phyloP scores from a whole-genome alignment of 805 yeast species.

The Millerago galiae region DNA sequence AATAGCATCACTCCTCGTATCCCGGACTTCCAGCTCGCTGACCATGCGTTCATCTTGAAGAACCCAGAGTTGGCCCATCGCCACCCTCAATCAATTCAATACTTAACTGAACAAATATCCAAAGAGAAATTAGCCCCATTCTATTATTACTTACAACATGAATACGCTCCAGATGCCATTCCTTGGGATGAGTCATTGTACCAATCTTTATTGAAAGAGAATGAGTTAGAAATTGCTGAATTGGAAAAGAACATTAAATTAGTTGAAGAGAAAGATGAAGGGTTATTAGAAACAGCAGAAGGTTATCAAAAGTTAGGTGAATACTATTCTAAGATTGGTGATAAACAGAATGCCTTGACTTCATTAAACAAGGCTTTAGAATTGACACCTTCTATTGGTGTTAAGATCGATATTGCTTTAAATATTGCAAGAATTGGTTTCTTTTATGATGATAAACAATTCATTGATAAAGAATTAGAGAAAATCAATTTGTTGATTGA shows the following conservation, averaged over 20 bases:
- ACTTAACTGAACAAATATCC: constrained; percentile 48
- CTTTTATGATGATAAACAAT: constrained; percentile 71
- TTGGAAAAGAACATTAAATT: constrained; percentile 39
- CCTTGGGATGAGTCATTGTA: constrained; percentile 59
- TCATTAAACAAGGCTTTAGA: constrained; percentile 70
- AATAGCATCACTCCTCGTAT: constrained; percentile 32
- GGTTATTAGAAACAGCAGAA: constrained; percentile 75
- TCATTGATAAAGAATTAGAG: constrained; percentile 66
- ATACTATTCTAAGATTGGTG: constrained; percentile 81
- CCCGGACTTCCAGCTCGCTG: constrained; percentile 82
- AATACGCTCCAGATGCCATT: constrained; percentile 32
- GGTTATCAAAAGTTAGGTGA: constrained; percentile 80
- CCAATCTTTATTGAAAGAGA: constrained; percentile 41
- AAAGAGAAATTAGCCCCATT: constrained; percentile 73
- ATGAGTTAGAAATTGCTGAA: constrained; percentile 46
- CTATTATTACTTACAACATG: constrained; percentile 59
- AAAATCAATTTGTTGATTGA: constrained; percentile 73
- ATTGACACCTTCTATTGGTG: constrained; percentile 78
- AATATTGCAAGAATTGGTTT: constrained; percentile 85
- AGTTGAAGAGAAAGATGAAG: constrained; percentile 63
- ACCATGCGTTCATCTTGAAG: constrained; percentile 61
- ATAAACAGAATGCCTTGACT: constrained; percentile 58
- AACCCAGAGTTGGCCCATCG: constrained; percentile 30
- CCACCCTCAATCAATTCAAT: constrained; percentile 38
- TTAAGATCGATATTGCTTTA: constrained; percentile 80